Base-by-base conservation (phyloP, 108 stramenopile species). In the Heterococcus sp. region DNA sequence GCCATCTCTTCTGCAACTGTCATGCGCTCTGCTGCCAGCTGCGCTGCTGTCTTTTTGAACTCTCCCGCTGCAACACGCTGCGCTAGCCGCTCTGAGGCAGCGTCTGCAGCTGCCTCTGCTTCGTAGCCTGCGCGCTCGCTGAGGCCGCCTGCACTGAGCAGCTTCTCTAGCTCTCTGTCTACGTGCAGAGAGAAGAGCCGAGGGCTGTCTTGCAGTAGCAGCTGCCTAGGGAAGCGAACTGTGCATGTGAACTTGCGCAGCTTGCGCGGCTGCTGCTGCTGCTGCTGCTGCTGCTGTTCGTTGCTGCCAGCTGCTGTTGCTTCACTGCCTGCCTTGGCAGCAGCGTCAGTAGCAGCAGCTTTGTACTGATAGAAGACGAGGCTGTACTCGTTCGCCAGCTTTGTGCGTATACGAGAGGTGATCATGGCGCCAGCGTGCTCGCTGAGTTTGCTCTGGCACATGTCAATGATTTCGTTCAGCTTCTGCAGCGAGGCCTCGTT, bases 401-500 rank as follows among this genome's bases (percentile, higher is more conserved):
- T 58, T 8, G 21, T 8, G 46, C 46, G 46, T 21, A 58, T 58
- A 21, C 46, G 46, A 21, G 14, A 14, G 46, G 46, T 21, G 8
- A 14, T 58, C 46, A 21, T 58, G 8, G 46, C 21, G 8, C 21
- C 46, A 21, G 46, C 8, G 46, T 21, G 14, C 8, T 58, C 8
- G 46, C 8, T 58, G 14, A 58, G 21, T 21, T 58, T 58, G 46
- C 21, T 8, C 46, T 58, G 46, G 46, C 46, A 58, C 21, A 58
- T 58, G 46, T 58, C 46, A 14, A 58, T 8, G 46, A 58, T 21
- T 58, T 58, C 46, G 21, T 58, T 58, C 14, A 58, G 46, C 46
- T 58, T 58, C 21, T 58, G 46, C 14, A 58, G 46, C 31, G 79
- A 81, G 64, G 34, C 73, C 40, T 73, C 64, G 30, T 81, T 81